Conservation (phyloP, 306 rosid species). For the Abrus pulchellus region DNA sequence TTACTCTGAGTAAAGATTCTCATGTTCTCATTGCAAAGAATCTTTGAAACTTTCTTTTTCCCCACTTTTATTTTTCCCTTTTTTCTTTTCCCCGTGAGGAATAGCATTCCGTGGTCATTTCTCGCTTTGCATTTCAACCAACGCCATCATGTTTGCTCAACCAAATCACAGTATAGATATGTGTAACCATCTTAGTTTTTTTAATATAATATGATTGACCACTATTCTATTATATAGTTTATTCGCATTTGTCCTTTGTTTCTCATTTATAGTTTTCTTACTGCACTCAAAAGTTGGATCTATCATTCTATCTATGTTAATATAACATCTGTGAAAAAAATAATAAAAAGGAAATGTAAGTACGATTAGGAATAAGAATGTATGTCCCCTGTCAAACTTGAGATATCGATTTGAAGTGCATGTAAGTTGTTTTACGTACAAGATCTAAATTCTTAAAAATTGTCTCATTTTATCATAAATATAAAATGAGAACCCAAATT, state of each 20-base stretch:
- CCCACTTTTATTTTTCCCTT: not conserved
- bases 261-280: conserved; percentile 45
- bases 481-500: too few species aligned
- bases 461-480: too few species aligned
- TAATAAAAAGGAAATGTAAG: conserved; percentile 31
- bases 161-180: too few species aligned
- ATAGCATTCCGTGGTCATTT: conserved; percentile 99
- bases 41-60: conserved; percentile 53
- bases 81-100: conserved; percentile 61
- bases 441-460: too few species aligned
- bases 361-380: conserved; percentile 11
- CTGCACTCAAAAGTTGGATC: conserved; percentile 44
- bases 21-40: conserved; percentile 73
- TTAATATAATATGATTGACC: conserved; percentile 42
- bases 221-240: not conserved
- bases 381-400: not conserved
- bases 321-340: conserved; percentile 26
- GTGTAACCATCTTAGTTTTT: too few species aligned
- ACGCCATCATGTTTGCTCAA: conserved; percentile 32
- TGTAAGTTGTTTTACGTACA: not conserved
- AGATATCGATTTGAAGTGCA: not conserved
- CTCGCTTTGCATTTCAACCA: conserved; percentile 74
- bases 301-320: conserved; percentile 32
- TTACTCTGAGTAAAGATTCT: conserved; percentile 77
- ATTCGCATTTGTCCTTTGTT: conserved; percentile 1